Evolutionary conservation across 371 early-diverging fungal genomes (phyloP).

Genomic region (Batkoa obscura): DNA sequence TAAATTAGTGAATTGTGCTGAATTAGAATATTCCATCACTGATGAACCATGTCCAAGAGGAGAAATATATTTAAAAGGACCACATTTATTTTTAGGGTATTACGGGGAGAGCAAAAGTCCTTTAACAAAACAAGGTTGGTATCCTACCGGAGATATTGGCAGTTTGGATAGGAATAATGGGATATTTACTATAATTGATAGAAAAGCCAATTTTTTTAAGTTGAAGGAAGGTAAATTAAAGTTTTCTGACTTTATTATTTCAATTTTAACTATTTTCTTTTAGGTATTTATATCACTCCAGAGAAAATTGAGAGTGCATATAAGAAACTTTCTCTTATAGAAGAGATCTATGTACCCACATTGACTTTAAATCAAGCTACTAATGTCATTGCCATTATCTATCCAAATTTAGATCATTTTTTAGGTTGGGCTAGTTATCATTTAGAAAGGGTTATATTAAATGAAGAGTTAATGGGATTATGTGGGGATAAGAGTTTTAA

Average conservation of each 20-base stretch:
- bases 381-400: conserved; percentile 58
- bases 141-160: conserved; percentile 82
- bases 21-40: conserved; percentile 60
- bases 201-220: conserved; percentile 97
- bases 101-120: conserved; percentile 39
- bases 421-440: conserved; percentile 12
- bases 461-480: not conserved
- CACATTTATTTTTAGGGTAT: conserved; percentile 57
- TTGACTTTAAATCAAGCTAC: conserved; percentile 45
- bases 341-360: conserved; percentile 63
- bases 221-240: conserved; percentile 53
- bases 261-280: not conserved
- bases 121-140: conserved; percentile 75
- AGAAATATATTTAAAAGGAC: conserved; percentile 81
- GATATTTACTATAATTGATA: conserved; percentile 69
- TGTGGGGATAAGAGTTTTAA: not conserved
- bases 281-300: conserved; percentile 26
- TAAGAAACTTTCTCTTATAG: conserved; percentile 14
- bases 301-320: conserved; percentile 51
- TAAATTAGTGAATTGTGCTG: conserved; percentile 82
- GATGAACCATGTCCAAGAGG: conserved; percentile 69
- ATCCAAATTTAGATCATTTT: conserved; percentile 48
- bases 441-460: not conserved
- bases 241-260: conserved; percentile 32
- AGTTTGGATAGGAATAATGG: conserved; percentile 30